phyloP scores from a whole-genome alignment of 768 basidiomycete species.

The Boletus huronensis region DNA sequence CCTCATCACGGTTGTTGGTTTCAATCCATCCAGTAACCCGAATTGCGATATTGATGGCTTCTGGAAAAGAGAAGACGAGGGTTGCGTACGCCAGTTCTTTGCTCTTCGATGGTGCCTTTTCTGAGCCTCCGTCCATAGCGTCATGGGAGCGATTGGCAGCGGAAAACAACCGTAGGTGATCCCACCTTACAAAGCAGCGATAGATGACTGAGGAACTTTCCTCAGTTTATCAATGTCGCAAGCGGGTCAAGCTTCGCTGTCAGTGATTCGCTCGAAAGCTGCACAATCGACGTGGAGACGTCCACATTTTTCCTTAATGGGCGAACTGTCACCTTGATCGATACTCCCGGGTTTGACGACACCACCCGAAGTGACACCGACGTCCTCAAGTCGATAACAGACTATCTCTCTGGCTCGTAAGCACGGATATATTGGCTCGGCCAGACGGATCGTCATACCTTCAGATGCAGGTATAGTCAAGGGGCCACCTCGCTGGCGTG shows the following conservation, averaged over 20 bases:
- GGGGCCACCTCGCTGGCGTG: slow-evolving; percentile 36
- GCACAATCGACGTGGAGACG: slow-evolving; percentile 27
- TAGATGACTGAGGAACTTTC: neutral
- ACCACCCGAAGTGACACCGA: slow-evolving; percentile 45
- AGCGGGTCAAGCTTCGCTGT: slow-evolving; percentile 19
- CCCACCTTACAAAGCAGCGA: neutral
- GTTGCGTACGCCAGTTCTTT: slow-evolving; percentile 16
- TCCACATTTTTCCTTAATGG: slow-evolving; percentile 43
- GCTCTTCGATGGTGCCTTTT: neutral
- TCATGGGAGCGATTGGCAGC: slow-evolving; percentile 26
- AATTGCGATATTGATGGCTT: slow-evolving; percentile 10
- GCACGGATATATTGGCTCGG: neutral
- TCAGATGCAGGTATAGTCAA: slow-evolving; percentile 23
- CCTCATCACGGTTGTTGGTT: neutral
- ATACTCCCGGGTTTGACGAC: slow-evolving; percentile 63
- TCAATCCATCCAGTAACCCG: neutral
- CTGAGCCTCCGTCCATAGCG: slow-evolving; percentile 10
- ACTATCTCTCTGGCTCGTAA: slow-evolving; percentile 26
- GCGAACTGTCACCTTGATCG: slow-evolving; percentile 43
- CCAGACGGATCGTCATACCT: neutral
- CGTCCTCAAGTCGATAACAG: slow-evolving; percentile 44
- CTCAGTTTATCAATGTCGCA: slow-evolving; percentile 21
- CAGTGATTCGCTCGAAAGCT: slow-evolving; percentile 26
- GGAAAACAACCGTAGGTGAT: slow-evolving; percentile 22
- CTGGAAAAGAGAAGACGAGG: slow-evolving; percentile 10